phyloP scores from a whole-genome alignment of 2,329 filamentous ascomycete genomes.

The Atkinsonella hypoxylon region DNA sequence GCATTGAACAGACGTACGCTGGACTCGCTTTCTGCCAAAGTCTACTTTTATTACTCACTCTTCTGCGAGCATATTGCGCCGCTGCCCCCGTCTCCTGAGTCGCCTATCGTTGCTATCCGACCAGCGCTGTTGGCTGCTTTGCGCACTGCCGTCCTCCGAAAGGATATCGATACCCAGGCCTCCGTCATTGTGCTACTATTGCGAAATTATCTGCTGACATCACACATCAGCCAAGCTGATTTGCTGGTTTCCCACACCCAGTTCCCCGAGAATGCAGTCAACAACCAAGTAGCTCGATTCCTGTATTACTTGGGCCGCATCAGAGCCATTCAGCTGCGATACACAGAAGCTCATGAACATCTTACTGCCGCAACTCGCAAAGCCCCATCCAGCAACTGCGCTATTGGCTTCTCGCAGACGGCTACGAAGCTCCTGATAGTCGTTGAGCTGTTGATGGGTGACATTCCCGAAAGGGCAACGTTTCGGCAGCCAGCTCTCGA shows the following conservation, averaged over 20 bases:
- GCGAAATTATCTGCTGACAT: conserved; percentile 90
- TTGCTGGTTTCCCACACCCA: conserved; percentile 90
- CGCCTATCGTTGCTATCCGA: conserved; percentile 75
- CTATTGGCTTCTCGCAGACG: conserved; percentile 88
- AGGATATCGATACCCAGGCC: conserved; percentile 94
- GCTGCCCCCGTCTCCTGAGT: conserved; percentile 77
- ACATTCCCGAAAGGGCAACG: conserved; percentile 88
- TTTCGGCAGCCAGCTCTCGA: conserved; percentile 88
- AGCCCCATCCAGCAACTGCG: conserved; percentile 78
- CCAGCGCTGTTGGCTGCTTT: conserved; percentile 78
- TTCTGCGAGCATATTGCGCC: conserved; percentile 89
- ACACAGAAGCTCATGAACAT: conserved; percentile 94
- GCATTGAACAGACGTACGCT: conserved; percentile 84
- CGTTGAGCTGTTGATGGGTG: conserved; percentile 94
- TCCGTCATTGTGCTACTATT: conserved; percentile 90
- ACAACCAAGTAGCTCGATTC: conserved; percentile 96
- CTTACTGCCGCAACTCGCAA: conserved; percentile 89
- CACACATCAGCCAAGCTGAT: conserved; percentile 94
- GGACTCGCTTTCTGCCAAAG: conserved; percentile 85
- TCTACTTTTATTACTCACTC: conserved; percentile 95
- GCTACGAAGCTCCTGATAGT: conserved; percentile 94
- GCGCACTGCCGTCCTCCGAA: conserved; percentile 88
- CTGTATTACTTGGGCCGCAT: conserved; percentile 96
- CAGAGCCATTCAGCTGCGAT: conserved; percentile 88
- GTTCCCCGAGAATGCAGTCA: conserved; percentile 87